Evolutionary conservation across 768 basidiomycete species (phyloP).

Genomic region (Saitozyma sp.): DNA sequence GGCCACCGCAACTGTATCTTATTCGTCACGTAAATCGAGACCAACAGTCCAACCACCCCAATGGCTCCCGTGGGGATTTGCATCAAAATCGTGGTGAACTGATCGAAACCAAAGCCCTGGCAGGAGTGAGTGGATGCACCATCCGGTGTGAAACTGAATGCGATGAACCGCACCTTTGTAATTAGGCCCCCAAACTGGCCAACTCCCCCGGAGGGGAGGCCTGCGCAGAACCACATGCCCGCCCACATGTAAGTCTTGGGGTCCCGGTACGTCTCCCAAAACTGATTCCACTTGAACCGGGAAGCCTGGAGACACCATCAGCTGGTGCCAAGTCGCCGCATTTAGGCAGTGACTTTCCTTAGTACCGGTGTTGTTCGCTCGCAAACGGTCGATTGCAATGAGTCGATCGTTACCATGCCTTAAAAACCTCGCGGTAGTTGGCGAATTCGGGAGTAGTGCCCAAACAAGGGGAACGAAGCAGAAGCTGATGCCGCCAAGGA

Average conservation of each 20-base stretch:
- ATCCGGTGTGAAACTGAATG: background rate
- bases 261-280: conserved; percentile 39
- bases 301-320: conserved; percentile 4
- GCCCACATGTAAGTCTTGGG: conserved; percentile 45
- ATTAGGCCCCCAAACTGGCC: conserved; percentile 40
- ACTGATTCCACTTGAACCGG: conserved; percentile 40
- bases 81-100: conserved; percentile 37
- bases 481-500: conserved; percentile 34
- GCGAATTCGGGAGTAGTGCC: conserved; percentile 41
- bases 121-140: background rate
- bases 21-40: conserved; percentile 36
- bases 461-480: conserved; percentile 35
- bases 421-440: conserved; percentile 44
- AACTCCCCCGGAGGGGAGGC: conserved; percentile 36
- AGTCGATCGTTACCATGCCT: conserved; percentile 39
- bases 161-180: conserved; percentile 35
- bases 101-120: conserved; percentile 28
- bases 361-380: conserved; percentile 47
- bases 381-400: conserved; percentile 44
- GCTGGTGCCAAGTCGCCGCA: background rate
- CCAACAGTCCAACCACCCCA: conserved; percentile 24
- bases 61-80: conserved; percentile 41
- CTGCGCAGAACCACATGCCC: conserved; percentile 41
- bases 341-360: conserved; percentile 7
- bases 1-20: conserved; percentile 37